Evolutionary conservation across 352 stramenopile genomes (phyloP).

Genomic region (Globisporangium uncinulatum): DNA sequence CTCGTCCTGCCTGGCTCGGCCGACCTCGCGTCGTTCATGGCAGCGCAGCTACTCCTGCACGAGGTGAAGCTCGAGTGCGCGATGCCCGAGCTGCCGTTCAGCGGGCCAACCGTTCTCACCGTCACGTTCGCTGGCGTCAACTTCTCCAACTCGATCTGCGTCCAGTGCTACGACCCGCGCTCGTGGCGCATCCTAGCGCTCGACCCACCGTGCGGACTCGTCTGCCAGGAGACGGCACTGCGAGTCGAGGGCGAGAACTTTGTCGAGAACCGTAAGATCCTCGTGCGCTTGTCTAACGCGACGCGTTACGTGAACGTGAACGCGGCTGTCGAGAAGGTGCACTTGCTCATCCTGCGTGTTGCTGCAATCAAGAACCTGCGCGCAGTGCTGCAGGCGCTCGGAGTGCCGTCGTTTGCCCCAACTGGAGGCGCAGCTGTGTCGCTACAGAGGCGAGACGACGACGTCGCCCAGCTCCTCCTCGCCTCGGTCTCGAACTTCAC

Average conservation of each 20-base stretch:
- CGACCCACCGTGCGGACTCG: conserved; percentile 40
- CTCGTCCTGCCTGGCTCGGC: conserved; percentile 27
- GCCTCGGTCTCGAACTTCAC: conserved; percentile 24
- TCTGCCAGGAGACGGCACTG: conserved; percentile 21
- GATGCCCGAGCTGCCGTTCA: conserved; percentile 54
- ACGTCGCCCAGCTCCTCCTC: conserved; percentile 13
- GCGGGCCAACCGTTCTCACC: conserved; percentile 36
- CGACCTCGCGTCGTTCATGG: conserved; percentile 14
- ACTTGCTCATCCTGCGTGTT: conserved; percentile 47
- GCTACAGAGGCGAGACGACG: conserved; percentile 28
- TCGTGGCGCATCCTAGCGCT: conserved; percentile 37
- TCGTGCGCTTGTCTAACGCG: conserved; percentile 47
- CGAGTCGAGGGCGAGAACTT: conserved; percentile 54
- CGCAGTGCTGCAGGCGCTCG: conserved; percentile 25
- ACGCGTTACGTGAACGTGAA: conserved; percentile 28
- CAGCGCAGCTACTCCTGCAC: neutral
- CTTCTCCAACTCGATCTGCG: conserved; percentile 60
- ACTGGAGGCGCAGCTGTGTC: neutral
- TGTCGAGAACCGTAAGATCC: conserved; percentile 61
- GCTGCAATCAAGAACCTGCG: conserved; percentile 42
- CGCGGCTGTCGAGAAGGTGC: conserved; percentile 34
- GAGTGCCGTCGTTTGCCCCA: conserved; percentile 7
- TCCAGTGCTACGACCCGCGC: conserved; percentile 69
- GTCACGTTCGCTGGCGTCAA: conserved; percentile 38
- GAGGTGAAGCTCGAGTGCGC: conserved; percentile 44